Conservation (phyloP, 1,139 yeast genomes). For the Yamadazyma epiphylla region DNA sequence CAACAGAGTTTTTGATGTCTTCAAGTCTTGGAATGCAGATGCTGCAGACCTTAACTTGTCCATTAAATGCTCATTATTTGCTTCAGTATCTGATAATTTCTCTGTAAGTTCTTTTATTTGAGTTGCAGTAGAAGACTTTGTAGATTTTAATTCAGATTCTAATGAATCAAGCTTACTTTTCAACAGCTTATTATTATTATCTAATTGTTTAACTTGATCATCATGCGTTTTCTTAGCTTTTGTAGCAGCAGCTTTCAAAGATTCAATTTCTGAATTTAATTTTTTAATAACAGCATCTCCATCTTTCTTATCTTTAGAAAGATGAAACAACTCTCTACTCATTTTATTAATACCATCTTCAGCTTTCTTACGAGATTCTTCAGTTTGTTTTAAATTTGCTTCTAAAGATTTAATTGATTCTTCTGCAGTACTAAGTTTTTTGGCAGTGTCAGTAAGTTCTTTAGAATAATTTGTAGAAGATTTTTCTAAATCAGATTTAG, state of each 20-base stretch:
- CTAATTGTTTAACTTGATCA: conserved; percentile 18
- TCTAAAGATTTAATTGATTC: conserved; percentile 25
- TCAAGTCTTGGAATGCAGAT: conserved; percentile 38
- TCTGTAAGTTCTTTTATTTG: conserved; percentile 19
- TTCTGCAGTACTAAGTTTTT: conserved; percentile 17
- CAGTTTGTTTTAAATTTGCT: conserved; percentile 23
- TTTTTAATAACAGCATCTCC: conserved; percentile 41
- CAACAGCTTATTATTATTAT: conserved; percentile 19
- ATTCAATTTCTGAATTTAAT: conserved; percentile 37
- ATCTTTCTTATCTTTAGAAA: conserved; percentile 58
- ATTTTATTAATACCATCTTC: conserved; percentile 89
- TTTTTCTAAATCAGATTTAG: conserved; percentile 30
- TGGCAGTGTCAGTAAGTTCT: conserved; percentile 29
- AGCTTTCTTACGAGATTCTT: conserved; percentile 57
- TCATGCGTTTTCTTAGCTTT: conserved; percentile 20
- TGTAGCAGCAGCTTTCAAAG: conserved; percentile 16
- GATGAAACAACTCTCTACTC: conserved; percentile 74
- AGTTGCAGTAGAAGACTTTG: conserved; percentile 11
- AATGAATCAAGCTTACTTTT: conserved; percentile 21
- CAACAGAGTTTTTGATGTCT: conserved; percentile 17
- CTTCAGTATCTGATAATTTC: conserved; percentile 28
- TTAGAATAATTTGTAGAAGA: conserved; percentile 23
- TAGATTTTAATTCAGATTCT: conserved; percentile 12
- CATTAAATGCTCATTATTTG: conserved; percentile 34
- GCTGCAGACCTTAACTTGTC: conserved; percentile 47